These are phyloP conservation scores for Penicillium digitatum DNA, from an alignment of 2,329 filamentous ascomycete genomes.

Conservation along the genomic window DNA sequence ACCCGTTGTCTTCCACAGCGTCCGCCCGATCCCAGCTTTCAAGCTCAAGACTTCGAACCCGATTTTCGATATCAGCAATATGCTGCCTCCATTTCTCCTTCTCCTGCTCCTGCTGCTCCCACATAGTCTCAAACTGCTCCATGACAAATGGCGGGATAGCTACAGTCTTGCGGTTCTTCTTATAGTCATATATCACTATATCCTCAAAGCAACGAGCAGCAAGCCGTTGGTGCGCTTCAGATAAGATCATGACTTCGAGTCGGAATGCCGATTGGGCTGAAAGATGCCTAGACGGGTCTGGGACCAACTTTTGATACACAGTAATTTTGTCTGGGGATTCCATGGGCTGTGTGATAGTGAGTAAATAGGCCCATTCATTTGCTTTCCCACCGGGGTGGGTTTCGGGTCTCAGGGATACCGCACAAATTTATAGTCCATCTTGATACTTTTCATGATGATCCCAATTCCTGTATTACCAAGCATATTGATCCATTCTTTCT, in stretches of 20 bases:
- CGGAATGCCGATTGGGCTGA: slow-evolving; percentile 33
- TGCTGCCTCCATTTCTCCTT: slow-evolving; percentile 50
- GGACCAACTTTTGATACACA: slow-evolving; percentile 72
- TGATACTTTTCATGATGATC: slow-evolving; percentile 74
- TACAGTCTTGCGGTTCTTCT: slow-evolving; percentile 51
- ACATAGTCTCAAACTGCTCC: slow-evolving; percentile 57
- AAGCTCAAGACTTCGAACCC: slow-evolving; percentile 62
- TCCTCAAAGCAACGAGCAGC: slow-evolving; percentile 75
- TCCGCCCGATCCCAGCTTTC: slow-evolving; percentile 69
- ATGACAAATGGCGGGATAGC: slow-evolving; percentile 59
- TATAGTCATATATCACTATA: slow-evolving; percentile 74
- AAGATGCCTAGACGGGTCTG: slow-evolving; percentile 44
- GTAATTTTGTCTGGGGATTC: slow-evolving; percentile 77
- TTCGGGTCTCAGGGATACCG: background rate
- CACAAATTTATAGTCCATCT: slow-evolving; percentile 83
- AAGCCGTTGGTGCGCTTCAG: slow-evolving; percentile 66
- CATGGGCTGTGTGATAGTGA: slow-evolving; percentile 60
- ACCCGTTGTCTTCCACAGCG: slow-evolving; percentile 67
- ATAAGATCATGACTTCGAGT: slow-evolving; percentile 64
- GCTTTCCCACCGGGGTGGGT: background rate
- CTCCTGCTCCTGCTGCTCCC: slow-evolving; percentile 59
- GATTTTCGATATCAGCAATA: slow-evolving; percentile 55
- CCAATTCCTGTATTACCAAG: slow-evolving; percentile 64
- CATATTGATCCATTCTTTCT: slow-evolving; percentile 63
- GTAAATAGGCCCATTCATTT: background rate